Conservation (phyloP, 208 protist genomes). For the Wallacemonas sp. region DNA sequence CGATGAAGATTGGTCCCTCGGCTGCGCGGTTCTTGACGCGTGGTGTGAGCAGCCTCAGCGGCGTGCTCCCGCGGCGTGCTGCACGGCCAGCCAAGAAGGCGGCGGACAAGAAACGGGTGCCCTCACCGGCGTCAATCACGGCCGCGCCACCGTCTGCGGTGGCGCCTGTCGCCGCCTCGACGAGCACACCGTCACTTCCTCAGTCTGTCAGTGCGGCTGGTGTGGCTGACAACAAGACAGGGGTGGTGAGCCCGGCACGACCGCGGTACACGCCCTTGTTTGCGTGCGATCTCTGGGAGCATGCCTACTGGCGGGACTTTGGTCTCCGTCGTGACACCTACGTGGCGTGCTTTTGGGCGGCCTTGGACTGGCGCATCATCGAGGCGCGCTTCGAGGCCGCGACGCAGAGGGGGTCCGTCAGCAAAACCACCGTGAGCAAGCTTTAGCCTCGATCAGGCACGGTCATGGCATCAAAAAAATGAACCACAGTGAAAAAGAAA, state of each 20-base stretch:
- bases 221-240: not conserved
- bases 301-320: conserved; percentile 52
- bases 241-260: too few relatives aligned
- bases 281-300: conserved; percentile 52
- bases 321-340: conserved; percentile 31
- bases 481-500: not conserved
- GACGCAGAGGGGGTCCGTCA: not conserved
- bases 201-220: not conserved
- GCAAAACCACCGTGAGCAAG: not conserved
- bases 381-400: not conserved
- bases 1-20: not conserved
- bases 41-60: not conserved
- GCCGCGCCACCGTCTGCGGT: not conserved
- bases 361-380: conserved; percentile 38
- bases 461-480: not conserved
- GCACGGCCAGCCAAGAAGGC: too few relatives aligned
- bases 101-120: too few relatives aligned
- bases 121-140: too few relatives aligned
- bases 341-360: conserved; percentile 34
- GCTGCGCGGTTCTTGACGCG: not conserved
- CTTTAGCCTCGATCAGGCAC: not conserved
- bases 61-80: not conserved
- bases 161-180: not conserved
- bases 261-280: conserved; percentile 24
- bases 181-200: not conserved